Evolutionary conservation across 2,329 filamentous ascomycete genomes (phyloP).

Genomic region (Cercospora canescens): DNA sequence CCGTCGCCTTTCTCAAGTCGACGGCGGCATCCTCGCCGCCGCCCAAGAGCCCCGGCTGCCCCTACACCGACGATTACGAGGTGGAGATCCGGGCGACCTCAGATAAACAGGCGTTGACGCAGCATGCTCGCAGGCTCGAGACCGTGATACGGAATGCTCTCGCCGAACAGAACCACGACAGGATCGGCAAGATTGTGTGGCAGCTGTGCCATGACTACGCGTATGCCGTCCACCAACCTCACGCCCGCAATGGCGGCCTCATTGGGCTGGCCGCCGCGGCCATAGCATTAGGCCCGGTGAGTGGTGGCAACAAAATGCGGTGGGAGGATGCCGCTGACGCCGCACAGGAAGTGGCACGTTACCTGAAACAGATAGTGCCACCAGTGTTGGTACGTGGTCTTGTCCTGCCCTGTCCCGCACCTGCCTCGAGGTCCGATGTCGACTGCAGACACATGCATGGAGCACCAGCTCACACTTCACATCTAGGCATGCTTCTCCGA

Average conservation of each 20-base stretch:
- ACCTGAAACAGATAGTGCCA: constrained; percentile 90
- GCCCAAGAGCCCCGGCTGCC: constrained; percentile 11
- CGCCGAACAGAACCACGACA: constrained; percentile 71
- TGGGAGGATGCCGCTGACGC: neutral
- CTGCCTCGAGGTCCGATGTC: neutral
- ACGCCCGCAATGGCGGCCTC: constrained; percentile 92
- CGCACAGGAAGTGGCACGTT: constrained; percentile 79
- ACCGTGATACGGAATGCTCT: constrained; percentile 84
- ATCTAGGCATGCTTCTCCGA: constrained; percentile 83
- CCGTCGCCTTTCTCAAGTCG: constrained; percentile 8
- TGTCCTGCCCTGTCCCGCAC: neutral
- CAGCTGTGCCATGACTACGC: constrained; percentile 98
- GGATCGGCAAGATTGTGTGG: constrained; percentile 84
- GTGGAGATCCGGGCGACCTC: constrained; percentile 12
- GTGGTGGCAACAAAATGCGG: constrained; percentile 39
- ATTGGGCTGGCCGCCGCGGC: constrained; percentile 94
- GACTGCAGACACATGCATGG: neutral
- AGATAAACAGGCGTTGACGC: constrained; percentile 21
- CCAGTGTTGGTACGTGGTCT: constrained; percentile 64
- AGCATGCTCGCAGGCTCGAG: constrained; percentile 66
- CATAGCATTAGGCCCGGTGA: constrained; percentile 87
- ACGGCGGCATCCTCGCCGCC: neutral
- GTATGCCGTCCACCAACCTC: constrained; percentile 93
- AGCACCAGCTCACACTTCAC: neutral
- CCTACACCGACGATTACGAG: constrained; percentile 20